Evolutionary conservation across 2,329 filamentous ascomycete species (phyloP).

Genomic region (Sphaerulina populicola): DNA sequence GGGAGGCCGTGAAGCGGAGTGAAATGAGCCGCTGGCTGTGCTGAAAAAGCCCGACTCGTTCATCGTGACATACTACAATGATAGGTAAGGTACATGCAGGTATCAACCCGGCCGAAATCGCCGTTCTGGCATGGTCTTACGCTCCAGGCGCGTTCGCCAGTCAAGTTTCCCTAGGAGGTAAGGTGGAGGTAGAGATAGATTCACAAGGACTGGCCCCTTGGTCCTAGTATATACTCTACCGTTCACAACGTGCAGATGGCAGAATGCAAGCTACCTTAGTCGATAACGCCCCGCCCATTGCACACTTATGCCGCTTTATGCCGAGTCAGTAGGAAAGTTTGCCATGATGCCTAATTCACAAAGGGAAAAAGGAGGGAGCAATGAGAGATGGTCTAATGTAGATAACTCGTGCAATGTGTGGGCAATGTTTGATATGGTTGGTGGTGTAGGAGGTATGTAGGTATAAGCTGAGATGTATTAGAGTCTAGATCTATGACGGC

Average conservation of each 20-base stretch:
- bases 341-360: constrained; percentile 3
- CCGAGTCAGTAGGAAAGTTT: constrained; percentile 8
- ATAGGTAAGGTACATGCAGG: too few species aligned
- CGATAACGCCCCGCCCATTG: not conserved
- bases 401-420: too few species aligned
- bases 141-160: not conserved
- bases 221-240: not conserved
- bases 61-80: not conserved
- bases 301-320: not conserved
- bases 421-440: too few species aligned
- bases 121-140: constrained; percentile 1
- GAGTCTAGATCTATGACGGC: too few species aligned
- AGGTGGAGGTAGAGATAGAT: too few species aligned
- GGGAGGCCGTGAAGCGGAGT: constrained; percentile 7
- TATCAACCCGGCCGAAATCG: not conserved
- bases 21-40: constrained; percentile 7
- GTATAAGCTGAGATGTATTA: too few species aligned
- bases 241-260: not conserved
- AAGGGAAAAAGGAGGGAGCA: constrained; percentile 1
- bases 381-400: not conserved
- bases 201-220: not conserved
- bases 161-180: too few species aligned
- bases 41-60: constrained; percentile 7
- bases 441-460: too few species aligned
- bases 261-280: constrained; percentile 7